A percentile compares a stretch with the other conserved stretches of the same genome.
phyloP scores from a whole-genome alignment of 352 stramenopile species.

The Poterioochromonas sp. region DNA sequence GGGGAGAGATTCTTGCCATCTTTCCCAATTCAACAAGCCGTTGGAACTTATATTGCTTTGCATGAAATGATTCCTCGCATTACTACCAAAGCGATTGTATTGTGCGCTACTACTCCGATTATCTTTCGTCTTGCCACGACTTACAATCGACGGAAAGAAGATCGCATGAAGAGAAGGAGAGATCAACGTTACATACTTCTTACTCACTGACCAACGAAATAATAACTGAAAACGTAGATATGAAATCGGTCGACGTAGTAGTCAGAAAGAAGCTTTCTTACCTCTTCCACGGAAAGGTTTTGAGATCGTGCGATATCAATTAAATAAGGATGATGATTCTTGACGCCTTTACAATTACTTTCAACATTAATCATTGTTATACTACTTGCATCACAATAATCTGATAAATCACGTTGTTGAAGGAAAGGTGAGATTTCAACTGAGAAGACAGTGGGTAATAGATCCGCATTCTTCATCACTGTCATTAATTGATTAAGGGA shows the following conservation, averaged over 20 bases:
- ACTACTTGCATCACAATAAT: not conserved
- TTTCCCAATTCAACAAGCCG: too few species aligned
- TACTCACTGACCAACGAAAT: not conserved
- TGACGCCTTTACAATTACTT: not conserved
- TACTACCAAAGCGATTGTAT: too few species aligned
- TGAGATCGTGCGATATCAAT: not conserved
- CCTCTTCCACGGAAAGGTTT: not conserved
- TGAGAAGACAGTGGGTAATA: not conserved
- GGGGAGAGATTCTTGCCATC: not conserved
- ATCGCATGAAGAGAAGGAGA: too few species aligned
- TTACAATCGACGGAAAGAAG: too few species aligned
- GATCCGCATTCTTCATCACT: not conserved
- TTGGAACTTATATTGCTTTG: too few species aligned
- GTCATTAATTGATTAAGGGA: conserved; percentile 2
- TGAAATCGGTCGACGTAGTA: not conserved
- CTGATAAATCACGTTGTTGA: not conserved
- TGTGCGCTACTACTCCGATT: too few species aligned
- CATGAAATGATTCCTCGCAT: too few species aligned
- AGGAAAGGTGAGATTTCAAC: not conserved
- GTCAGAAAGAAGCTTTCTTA: not conserved
- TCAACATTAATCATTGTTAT: conserved; percentile 9
- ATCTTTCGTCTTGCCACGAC: too few species aligned
- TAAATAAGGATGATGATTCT: not conserved
- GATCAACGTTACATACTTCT: not conserved
- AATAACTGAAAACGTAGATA: not conserved